Evolutionary conservation across 1,139 yeast species (phyloP), one percentile per base, ranked within the genome.

Genomic region (Diutina catenulata): DNA sequence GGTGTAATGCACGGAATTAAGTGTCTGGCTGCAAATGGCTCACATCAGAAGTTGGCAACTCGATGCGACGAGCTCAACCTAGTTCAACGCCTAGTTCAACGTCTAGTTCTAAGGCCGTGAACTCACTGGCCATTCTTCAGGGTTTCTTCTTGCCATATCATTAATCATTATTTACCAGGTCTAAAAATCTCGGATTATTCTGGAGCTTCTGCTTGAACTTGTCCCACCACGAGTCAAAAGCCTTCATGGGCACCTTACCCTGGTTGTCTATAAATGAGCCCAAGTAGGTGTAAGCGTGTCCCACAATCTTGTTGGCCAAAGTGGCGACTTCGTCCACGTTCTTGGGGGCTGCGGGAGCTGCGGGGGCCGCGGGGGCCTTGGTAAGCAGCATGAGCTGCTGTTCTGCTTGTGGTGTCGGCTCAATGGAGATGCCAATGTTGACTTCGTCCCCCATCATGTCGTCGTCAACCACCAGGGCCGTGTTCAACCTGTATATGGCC

Each of bases 211-310:
- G 60, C 55, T 74, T 81, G 60, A 91, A 93, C 58, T 87, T 91
- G 45, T 72, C 78, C 97, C 98, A 88, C 99, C 99, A 91, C 28
- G 75, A 80, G 54, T 91, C 94, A 51, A 91, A 88, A 36, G 80
- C 84, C 51, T 79, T 82, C 56, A 91, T 83, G 3, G 93, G 84
- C 5, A 88, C 95, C 49, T 74, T 82, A 1, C 94, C 94, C 22
- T 71, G 64, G 6, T 61, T 56, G 49, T 84, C 94, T 11, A 87
- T 70, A 52, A 88, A 91, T 19, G 97, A 83, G 1, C 94, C 77
- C 42, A 91, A 60, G 52, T 75, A 91, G 53, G 91, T 88, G 58
- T 88, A 91, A 1, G 96, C 96, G 57, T 91, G 86, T 23, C 80
- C 79, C 21, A 91, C 94, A 42, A 91, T 86, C 52, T 82, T 83